These are phyloP conservation scores for Hysterangium stoloniferum DNA, from an alignment of 768 basidiomycete genomes.

Conservation along the genomic window DNA sequence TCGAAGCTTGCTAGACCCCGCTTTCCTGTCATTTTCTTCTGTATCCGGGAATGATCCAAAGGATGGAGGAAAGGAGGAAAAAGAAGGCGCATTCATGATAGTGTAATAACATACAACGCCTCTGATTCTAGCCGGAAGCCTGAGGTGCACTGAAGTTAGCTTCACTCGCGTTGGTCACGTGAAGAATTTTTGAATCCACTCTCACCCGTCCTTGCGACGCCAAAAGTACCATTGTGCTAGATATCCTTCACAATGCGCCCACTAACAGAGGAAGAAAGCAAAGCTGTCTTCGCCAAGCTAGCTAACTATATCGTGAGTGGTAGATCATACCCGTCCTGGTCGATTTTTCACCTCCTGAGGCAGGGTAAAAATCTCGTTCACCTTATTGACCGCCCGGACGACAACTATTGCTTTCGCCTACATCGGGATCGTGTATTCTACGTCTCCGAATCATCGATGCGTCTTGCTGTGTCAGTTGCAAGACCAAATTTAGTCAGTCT, in stretches of 20 bases:
- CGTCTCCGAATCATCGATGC: slow-evolving; percentile 92
- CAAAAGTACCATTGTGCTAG: slow-evolving; percentile 16
- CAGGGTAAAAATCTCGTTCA: slow-evolving; percentile 96
- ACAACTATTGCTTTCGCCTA: slow-evolving; percentile 91
- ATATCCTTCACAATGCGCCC: slow-evolving; percentile 64
- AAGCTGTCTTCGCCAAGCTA: slow-evolving; percentile 91
- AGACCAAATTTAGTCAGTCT: slow-evolving; percentile 86
- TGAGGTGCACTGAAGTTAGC: neutral
- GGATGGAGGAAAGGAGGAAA: slow-evolving; percentile 54
- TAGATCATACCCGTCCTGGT: neutral
- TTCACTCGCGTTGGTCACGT: slow-evolving; percentile 8
- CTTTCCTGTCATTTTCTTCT: slow-evolving; percentile 36
- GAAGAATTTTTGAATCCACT: no score
- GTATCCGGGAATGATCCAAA: slow-evolving; percentile 66
- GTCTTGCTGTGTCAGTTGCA: slow-evolving; percentile 84
- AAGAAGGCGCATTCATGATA: slow-evolving; percentile 47
- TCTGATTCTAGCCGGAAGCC: neutral
- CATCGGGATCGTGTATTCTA: slow-evolving; percentile 96
- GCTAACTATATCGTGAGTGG: slow-evolving; percentile 88
- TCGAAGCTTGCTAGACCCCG: slow-evolving; percentile 16
- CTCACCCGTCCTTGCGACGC: slow-evolving; percentile 19
- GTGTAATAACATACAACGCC: neutral
- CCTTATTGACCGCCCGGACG: slow-evolving; percentile 89
- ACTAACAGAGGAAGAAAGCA: slow-evolving; percentile 94
- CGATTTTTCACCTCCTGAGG: neutral